Conservation (phyloP, 768 basidiomycete genomes). For the Neoboletus subvelutipes region DNA sequence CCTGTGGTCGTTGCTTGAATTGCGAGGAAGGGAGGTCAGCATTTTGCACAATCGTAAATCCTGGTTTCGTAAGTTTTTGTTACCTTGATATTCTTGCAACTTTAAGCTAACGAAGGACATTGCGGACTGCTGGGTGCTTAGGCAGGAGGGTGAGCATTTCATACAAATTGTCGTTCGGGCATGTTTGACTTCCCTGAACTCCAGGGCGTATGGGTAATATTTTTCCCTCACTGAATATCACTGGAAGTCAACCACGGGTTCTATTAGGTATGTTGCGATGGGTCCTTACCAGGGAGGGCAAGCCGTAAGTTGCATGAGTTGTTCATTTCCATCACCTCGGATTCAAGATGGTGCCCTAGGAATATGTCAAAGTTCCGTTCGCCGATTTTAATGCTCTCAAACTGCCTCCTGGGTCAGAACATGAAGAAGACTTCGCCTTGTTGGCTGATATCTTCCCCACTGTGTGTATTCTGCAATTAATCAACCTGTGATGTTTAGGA, state of each 20-base stretch:
- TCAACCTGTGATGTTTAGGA: neutral
- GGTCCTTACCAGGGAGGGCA: neutral
- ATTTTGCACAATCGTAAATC: slow-evolving; percentile 58
- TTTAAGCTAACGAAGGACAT: neutral
- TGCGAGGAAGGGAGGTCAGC: slow-evolving; percentile 54
- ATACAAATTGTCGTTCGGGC: neutral
- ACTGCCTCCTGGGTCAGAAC: neutral
- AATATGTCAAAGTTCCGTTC: neutral
- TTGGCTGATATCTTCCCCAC: neutral
- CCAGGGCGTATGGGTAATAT: neutral
- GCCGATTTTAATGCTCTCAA: neutral
- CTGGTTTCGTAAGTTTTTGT: slow-evolving; percentile 18
- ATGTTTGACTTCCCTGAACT: neutral
- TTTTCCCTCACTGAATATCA: neutral
- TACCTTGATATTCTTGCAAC: neutral
- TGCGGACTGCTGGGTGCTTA: neutral
- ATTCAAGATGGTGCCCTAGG: neutral
- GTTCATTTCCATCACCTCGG: neutral
- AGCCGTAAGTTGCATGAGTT: neutral
- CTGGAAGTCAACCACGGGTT: neutral
- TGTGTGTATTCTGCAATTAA: neutral
- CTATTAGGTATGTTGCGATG: neutral
- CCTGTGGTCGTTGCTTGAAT: slow-evolving; percentile 56
- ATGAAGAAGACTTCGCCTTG: neutral
- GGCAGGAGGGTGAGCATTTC: slow-evolving; percentile 3